A percentile compares a stretch with the other conserved stretches of the same genome.
These are phyloP conservation scores for Fusarium goolgardi DNA, from an alignment of 2,329 filamentous ascomycete species.

Conservation along the genomic window DNA sequence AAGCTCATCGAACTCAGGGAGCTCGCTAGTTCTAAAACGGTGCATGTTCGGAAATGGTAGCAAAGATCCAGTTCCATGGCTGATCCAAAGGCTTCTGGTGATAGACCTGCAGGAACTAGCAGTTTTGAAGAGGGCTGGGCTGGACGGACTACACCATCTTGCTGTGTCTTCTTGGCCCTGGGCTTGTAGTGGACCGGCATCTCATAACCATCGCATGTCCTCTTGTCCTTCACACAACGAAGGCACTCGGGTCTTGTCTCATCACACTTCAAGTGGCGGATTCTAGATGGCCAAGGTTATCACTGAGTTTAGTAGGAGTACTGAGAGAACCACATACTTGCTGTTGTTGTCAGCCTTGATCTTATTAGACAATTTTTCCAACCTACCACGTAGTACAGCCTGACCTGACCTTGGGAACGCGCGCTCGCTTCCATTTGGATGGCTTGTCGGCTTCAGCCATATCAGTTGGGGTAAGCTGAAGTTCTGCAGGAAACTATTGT, in stretches of 20 bases:
- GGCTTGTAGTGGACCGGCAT: not conserved
- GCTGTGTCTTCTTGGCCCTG: not conserved
- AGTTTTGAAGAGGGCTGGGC: not conserved
- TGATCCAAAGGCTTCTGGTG: not conserved
- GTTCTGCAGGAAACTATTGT: too few relatives aligned
- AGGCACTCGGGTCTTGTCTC: constrained; percentile 22
- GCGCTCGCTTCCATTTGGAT: constrained; percentile 15
- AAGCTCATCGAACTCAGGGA: constrained; percentile 3
- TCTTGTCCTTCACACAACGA: constrained; percentile 19
- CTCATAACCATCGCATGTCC: constrained; percentile 22
- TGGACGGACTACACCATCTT: not conserved
- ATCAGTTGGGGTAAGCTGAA: too few relatives aligned
- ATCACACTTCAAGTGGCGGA: constrained; percentile 31
- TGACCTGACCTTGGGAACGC: constrained; percentile 20
- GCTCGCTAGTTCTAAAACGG: not conserved
- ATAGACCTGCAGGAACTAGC: constrained; percentile 1
- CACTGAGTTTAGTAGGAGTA: fast-evolving
- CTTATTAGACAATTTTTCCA: fast-evolving
- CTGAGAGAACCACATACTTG: not conserved
- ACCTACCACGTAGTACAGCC: constrained; percentile 29
- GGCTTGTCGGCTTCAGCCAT: not conserved
- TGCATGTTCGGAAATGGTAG: constrained; percentile 23
- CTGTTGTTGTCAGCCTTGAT: not conserved
- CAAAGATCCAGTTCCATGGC: constrained; percentile 7
- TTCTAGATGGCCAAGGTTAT: constrained; percentile 4